Percentiles rank a stretch among this genome's conserved stretches.
phyloP scores from a whole-genome alignment of 2,329 filamentous ascomycete genomes.

The Domatiomyces globalis region DNA sequence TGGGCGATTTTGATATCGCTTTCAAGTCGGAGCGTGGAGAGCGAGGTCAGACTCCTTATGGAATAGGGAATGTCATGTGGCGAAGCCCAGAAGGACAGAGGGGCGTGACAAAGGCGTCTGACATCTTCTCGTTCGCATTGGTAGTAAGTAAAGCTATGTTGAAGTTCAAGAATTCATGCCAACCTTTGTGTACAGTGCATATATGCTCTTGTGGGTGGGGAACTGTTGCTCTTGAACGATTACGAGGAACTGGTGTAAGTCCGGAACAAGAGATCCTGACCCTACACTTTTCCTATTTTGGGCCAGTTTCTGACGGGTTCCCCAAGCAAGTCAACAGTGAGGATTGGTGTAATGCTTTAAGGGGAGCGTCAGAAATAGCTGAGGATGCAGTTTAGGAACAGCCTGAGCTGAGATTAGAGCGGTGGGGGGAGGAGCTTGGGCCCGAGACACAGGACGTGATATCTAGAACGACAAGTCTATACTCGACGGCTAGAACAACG shows the following conservation, averaged over 20 bases:
- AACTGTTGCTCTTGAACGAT: slow-evolving; percentile 22
- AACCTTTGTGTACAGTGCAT: slow-evolving; percentile 22
- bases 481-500: slow-evolving; percentile 22
- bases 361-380: slow-evolving; percentile 18
- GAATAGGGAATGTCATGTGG: slow-evolving; percentile 28
- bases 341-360: slow-evolving; percentile 19
- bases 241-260: slow-evolving; percentile 21
- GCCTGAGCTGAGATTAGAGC: slow-evolving; percentile 21
- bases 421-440: slow-evolving; percentile 21
- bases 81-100: slow-evolving; percentile 28
- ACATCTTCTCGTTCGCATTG: slow-evolving; percentile 27
- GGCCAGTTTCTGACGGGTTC: slow-evolving; percentile 21
- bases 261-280: slow-evolving; percentile 23
- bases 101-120: slow-evolving; percentile 24
- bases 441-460: slow-evolving; percentile 22
- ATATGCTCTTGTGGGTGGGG: slow-evolving; percentile 22
- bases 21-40: slow-evolving; percentile 22
- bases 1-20: slow-evolving; percentile 27
- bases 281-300: slow-evolving; percentile 25
- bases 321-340: slow-evolving; percentile 21
- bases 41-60: slow-evolving; percentile 18
- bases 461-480: slow-evolving; percentile 23
- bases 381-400: slow-evolving; percentile 19
- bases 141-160: slow-evolving; percentile 21
- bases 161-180: slow-evolving; percentile 12